Percentiles rank a stretch among this genome's conserved stretches.
These are phyloP conservation scores for Pugionium cornutum DNA, from an alignment of 345 rosid species.

Conservation along the genomic window DNA sequence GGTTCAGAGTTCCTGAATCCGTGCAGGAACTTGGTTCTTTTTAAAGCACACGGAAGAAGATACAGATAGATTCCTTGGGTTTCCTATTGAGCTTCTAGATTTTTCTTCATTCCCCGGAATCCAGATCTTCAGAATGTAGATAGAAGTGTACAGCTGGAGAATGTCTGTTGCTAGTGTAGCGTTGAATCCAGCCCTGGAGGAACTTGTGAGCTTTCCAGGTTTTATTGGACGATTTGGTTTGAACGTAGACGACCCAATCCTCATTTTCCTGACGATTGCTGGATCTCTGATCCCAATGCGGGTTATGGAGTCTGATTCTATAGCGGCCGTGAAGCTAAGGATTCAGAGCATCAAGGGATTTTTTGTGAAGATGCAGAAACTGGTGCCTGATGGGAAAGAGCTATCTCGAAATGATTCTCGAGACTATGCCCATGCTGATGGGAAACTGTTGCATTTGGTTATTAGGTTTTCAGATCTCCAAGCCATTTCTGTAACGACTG, in stretches of 20 bases:
- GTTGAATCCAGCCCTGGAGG: conserved; percentile 57
- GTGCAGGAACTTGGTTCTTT: conserved; percentile 39
- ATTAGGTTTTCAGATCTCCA: conserved; percentile 65
- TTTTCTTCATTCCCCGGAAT: conserved; percentile 14
- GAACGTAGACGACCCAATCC: conserved; percentile 48
- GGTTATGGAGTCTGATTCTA: conserved; percentile 67
- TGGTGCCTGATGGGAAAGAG: conserved; percentile 66
- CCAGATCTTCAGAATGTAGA: conserved; percentile 29
- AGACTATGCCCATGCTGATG: conserved; percentile 66
- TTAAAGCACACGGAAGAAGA: conserved; percentile 34
- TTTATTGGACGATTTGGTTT: conserved; percentile 37
- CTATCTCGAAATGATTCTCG: conserved; percentile 53
- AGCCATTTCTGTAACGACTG: conserved; percentile 61
- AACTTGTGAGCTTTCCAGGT: conserved; percentile 45
- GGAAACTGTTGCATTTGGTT: conserved; percentile 67
- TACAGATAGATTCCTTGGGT: conserved; percentile 28
- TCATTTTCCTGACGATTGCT: conserved; percentile 57
- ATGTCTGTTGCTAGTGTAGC: conserved; percentile 67
- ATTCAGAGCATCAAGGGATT: conserved; percentile 67
- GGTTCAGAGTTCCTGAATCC: conserved; percentile 43
- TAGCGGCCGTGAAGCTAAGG: conserved; percentile 77
- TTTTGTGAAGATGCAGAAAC: conserved; percentile 65
- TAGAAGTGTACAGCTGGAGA: conserved; percentile 34
- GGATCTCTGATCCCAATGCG: conserved; percentile 63
- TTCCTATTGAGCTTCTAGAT: conserved; percentile 21